Base-by-base conservation (phyloP, 495 filamentous ascomycete species). In the Penicillium pulvis region DNA sequence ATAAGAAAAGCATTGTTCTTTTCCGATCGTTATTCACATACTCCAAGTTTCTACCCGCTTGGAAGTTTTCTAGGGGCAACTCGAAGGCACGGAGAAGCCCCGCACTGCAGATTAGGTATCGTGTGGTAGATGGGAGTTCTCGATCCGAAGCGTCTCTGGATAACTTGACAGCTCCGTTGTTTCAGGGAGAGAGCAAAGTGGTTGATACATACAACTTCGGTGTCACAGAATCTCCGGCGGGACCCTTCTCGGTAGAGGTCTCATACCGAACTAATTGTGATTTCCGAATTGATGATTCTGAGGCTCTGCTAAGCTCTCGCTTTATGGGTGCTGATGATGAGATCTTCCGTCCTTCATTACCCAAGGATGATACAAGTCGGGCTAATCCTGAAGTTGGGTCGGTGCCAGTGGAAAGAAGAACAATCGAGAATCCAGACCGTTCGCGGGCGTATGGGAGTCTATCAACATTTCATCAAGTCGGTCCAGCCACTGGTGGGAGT, bases 1-100 rank as follows among this genome's bases (percentile, higher is more conserved):
- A 98, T 79, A 98, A 98, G 77, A 92, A 93, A 75, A 88, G 86
- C 64, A 94, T 98, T 59, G 88, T 98, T 55, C 83, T 98, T 59
- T 97, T 98, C 74, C 84, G 95, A 57, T 92, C 92, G 9, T 81
- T 98, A n/a, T 97, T 91, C 72, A 81, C 91, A 14, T 89, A 87
- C 52, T 84, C 90, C 26, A 90, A 89, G 62, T 82, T 97, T 55
- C 72, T 96, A 62, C 95, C 95, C 20, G 88, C 90, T 24, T 96
- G 89, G 89, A 95, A 89, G 76, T 88, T 96, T 61, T 82, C 87
- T 30, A 90, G 89, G 65, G 84, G 85, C 46, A 77, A 89, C 56
- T 82, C 84, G 9, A 93, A 90, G 66, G 75, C 79, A 54, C 83
- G 81, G 24, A 75, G 85, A 59, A 84, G 79, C 57, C 83, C 86